Percentiles rank a stretch among this genome's conserved stretches.
These are phyloP conservation scores for Trametes gibbosa DNA, from an alignment of 768 basidiomycete species.

Conservation along the genomic window DNA sequence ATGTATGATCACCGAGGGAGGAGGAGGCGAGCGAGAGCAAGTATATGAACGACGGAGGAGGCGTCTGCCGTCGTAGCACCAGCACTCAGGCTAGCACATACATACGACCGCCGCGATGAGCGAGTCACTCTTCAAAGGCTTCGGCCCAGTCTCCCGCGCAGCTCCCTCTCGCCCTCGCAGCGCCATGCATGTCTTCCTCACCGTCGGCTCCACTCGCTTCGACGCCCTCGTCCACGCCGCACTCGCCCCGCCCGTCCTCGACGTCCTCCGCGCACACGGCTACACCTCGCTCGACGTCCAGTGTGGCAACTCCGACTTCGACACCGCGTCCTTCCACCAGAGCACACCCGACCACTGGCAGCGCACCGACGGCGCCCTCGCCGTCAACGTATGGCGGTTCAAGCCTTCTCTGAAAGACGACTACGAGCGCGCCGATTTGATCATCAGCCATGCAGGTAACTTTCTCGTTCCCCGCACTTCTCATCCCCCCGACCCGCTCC, in stretches of 20 bases:
- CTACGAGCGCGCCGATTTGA: slow-evolving; percentile 64
- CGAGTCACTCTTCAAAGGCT: no score
- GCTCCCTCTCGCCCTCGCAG: not conserved
- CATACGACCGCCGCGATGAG: slow-evolving; percentile 2
- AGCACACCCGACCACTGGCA: slow-evolving; percentile 20
- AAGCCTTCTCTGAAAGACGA: slow-evolving; percentile 68
- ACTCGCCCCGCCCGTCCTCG: slow-evolving; percentile 57
- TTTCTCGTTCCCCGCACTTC: slow-evolving; percentile 7
- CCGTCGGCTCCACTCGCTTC: slow-evolving; percentile 89
- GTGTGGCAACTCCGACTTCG: slow-evolving; percentile 67
- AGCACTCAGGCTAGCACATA: not conserved
- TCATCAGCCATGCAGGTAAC: slow-evolving; percentile 92
- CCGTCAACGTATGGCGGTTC: slow-evolving; percentile 70
- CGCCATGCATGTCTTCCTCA: slow-evolving; percentile 61
- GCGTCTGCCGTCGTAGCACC: not conserved
- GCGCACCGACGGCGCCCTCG: slow-evolving; percentile 27
- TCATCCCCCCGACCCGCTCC: not conserved
- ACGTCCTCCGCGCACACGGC: slow-evolving; percentile 49
- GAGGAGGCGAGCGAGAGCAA: not conserved
- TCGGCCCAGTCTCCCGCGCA: not conserved
- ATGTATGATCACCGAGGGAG: not conserved
- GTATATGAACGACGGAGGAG: not conserved
- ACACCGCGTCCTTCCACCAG: slow-evolving; percentile 30
- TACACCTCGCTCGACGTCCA: slow-evolving; percentile 69
- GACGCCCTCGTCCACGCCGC: slow-evolving; percentile 64